phyloP scores from a whole-genome alignment of 2,329 filamentous ascomycete genomes.

The Botryotinia convoluta region DNA sequence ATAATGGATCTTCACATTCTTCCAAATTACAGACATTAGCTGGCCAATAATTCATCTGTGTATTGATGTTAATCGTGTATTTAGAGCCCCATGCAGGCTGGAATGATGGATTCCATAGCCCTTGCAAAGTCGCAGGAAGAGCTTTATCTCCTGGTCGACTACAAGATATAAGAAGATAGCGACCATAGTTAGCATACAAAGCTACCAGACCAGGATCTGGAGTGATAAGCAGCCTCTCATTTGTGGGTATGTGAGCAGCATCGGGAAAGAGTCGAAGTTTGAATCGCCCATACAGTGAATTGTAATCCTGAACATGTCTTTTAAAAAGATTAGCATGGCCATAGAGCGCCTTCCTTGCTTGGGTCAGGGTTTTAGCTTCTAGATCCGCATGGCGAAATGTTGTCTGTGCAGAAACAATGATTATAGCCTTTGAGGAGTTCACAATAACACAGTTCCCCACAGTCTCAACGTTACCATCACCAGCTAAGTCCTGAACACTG shows the following conservation, averaged over 20 bases:
- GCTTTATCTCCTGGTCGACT: constrained; percentile 33
- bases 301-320: constrained; percentile 41
- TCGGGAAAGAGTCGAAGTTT: constrained; percentile 34
- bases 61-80: constrained; percentile 52
- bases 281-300: constrained; percentile 35
- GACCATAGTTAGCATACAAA: constrained; percentile 42
- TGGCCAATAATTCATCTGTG: constrained; percentile 54
- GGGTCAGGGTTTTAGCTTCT: constrained; percentile 18
- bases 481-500: constrained; percentile 30
- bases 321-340: constrained; percentile 26
- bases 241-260: constrained; percentile 33
- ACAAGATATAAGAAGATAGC: constrained; percentile 43
- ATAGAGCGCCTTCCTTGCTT: neutral
- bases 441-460: constrained; percentile 41
- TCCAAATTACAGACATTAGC: constrained; percentile 36
- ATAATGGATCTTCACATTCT: constrained; percentile 43
- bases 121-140: constrained; percentile 46
- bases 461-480: constrained; percentile 32
- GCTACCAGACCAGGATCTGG: constrained; percentile 28
- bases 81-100: constrained; percentile 47
- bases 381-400: constrained; percentile 39
- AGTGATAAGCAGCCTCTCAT: constrained; percentile 32
- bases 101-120: constrained; percentile 46
- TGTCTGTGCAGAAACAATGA: constrained; percentile 43
- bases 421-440: constrained; percentile 38